These are phyloP conservation scores for Myxozyma monticola DNA, from an alignment of 805 yeast species.

Conservation along the genomic window DNA sequence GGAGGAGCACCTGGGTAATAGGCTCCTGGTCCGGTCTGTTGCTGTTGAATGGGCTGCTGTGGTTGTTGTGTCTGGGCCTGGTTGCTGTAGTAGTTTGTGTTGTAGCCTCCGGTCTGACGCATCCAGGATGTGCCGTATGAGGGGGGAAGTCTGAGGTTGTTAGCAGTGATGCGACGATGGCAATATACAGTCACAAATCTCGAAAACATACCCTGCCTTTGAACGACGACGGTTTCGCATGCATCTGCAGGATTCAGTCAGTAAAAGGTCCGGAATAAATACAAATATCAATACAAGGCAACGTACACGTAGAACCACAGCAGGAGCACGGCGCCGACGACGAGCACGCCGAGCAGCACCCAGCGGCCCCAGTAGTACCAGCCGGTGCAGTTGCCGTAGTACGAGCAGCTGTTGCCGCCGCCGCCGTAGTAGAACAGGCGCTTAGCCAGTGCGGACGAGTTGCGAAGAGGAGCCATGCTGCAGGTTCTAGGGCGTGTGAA, in stretches of 20 bases:
- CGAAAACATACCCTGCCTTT: slow-evolving; percentile 13
- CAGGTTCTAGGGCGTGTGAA: too few relatives aligned
- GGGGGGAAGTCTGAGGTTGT: slow-evolving; percentile 23
- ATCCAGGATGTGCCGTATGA: slow-evolving; percentile 25
- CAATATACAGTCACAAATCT: neutral
- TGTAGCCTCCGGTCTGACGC: slow-evolving; percentile 20
- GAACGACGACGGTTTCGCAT: slow-evolving; percentile 13
- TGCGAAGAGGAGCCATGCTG: too few relatives aligned
- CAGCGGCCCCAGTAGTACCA: slow-evolving; percentile 28
- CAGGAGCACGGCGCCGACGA: slow-evolving; percentile 5
- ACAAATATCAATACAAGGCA: too few relatives aligned
- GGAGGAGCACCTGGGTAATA: slow-evolving; percentile 23
- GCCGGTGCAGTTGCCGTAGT: slow-evolving; percentile 18
- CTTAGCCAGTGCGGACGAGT: too few relatives aligned
- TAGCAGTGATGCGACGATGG: too few relatives aligned
- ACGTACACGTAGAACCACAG: slow-evolving; percentile 23
- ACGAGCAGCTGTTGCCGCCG: too few relatives aligned
- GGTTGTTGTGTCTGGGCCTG: neutral
- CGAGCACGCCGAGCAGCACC: slow-evolving; percentile 20
- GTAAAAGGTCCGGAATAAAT: neutral
- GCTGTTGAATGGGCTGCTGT: neutral
- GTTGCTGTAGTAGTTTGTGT: neutral
- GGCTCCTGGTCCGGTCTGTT: slow-evolving; percentile 14
- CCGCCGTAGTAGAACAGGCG: too few relatives aligned
- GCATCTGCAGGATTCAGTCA: slow-evolving; percentile 5